A percentile compares a stretch with the other conserved stretches of the same genome.
Evolutionary conservation across 2,329 filamentous ascomycete genomes (phyloP).

Genomic region (Lomentospora prolificans): DNA sequence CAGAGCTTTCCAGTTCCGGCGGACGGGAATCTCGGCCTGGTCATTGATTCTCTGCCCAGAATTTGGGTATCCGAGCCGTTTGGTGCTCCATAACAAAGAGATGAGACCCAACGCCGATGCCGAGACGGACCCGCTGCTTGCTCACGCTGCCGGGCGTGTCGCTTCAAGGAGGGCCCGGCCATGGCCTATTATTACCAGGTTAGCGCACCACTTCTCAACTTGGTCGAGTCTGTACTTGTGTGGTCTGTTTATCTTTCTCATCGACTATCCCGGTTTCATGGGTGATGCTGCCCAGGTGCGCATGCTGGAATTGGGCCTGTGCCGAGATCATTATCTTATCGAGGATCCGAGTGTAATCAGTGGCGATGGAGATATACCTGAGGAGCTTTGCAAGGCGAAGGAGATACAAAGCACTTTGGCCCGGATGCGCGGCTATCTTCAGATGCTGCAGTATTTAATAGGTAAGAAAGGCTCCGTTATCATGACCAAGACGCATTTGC

Average conservation of each 20-base stretch:
- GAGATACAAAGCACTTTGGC: constrained; percentile 10
- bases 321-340: constrained; percentile 10
- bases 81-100: not conserved
- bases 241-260: constrained; percentile 8
- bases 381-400: constrained; percentile 10
- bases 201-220: not conserved
- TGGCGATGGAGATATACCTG: constrained; percentile 8
- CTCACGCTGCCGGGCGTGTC: not conserved
- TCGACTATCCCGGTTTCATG: constrained; percentile 11
- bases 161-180: not conserved
- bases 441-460: constrained; percentile 9
- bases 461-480: not conserved
- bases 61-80: no score
- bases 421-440: constrained; percentile 6
- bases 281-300: constrained; percentile 10
- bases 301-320: constrained; percentile 11
- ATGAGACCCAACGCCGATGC: not conserved
- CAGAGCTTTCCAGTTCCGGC: no score
- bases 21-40: no score
- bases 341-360: constrained; percentile 8
- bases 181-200: not conserved
- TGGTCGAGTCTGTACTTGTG: constrained; percentile 10
- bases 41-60: no score
- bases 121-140: not conserved
- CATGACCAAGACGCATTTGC: not conserved